Percentiles rank a stretch among this genome's conserved stretches.
Conservation (phyloP, 2,329 filamentous ascomycete genomes). For the Davidsoniella neocaledoniae region DNA sequence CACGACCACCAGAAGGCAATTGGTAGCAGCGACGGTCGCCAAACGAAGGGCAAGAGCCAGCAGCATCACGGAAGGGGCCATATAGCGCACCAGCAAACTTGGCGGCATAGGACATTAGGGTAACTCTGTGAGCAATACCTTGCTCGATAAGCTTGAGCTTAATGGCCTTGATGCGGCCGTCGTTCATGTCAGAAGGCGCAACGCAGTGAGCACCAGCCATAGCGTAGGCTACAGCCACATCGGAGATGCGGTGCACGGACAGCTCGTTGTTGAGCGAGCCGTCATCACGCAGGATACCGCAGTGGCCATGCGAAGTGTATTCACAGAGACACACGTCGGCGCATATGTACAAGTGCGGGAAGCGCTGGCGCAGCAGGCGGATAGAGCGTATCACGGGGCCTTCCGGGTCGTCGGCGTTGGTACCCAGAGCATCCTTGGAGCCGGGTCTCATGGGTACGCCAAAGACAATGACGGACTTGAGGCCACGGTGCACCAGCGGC, state of each 20-base stretch:
- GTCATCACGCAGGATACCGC: conserved; percentile 86
- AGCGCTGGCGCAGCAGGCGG: conserved; percentile 63
- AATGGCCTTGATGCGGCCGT: conserved; percentile 90
- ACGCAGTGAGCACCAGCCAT: conserved; percentile 90
- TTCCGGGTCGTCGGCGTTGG: conserved; percentile 77
- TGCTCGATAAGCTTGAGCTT: conserved; percentile 95
- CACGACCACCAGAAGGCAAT: conserved; percentile 78
- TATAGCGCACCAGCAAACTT: conserved; percentile 97
- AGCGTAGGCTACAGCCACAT: conserved; percentile 97
- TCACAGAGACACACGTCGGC: conserved; percentile 95
- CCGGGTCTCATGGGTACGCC: conserved; percentile 71
- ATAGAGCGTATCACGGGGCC: conserved; percentile 85
- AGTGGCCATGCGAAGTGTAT: conserved; percentile 96
- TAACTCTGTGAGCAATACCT: conserved; percentile 75
- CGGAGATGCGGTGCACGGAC: conserved; percentile 84
- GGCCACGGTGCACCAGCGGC: conserved; percentile 73
- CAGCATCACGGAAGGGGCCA: conserved; percentile 91
- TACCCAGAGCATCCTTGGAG: conserved; percentile 81
- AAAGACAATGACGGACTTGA: conserved; percentile 87
- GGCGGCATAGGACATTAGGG: conserved; percentile 94
- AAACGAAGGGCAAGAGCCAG: conserved; percentile 77
- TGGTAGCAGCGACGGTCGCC: conserved; percentile 96
- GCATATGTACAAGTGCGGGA: conserved; percentile 81
- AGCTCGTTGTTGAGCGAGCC: conserved; percentile 83
- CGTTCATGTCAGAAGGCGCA: conserved; percentile 97